Evolutionary conservation across 2,329 filamentous ascomycete genomes (phyloP), one percentile per base, ranked within the genome.

Genomic region (Cercospora canescens): DNA sequence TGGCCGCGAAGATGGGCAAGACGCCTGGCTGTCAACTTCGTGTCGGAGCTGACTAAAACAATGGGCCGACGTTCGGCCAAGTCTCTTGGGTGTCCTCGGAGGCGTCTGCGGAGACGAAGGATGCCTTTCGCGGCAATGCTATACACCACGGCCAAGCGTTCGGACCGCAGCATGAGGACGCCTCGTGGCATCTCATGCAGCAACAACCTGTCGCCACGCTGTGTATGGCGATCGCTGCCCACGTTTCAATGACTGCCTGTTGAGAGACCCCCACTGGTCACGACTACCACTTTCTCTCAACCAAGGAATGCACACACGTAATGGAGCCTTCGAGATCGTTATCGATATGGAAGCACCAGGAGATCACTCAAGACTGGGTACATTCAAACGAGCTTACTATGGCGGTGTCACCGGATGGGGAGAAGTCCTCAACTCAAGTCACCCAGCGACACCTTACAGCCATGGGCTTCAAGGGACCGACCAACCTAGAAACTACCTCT

Each of bases 391-490:
- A 57, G 54, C 54, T 34, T 57, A 57, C 54, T n/a, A 24, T 35
- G 54, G 35, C 4, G 18, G 32, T 16, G 54, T 37, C 54, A 37
- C 54, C 4, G 54, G 35, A 32, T 34, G 54, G 35, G 54, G 54
- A 35, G 54, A 57, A 34, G 54, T 57, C 24, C 21, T 50, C 21
- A 50, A 50, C 45, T 24, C 45, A 50, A 50, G 45, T 50, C 45
- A 50, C 45, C 45, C 45, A 50, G 70, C 61, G 39, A 69, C 39
- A 55, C 71, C 64, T 67, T 72, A 67, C 71, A 71, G 79, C 21
- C 79, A 80, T 70, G 82, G 82, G 65, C 76, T 85, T 4, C 74
- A 72, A 18, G 83, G 83, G 55, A 82, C 84, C 58, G 77, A 84
- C 72, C 82, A 84, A 71, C 66, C 68, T 7, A 74, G 76, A 48